Base-by-base conservation (phyloP, 1,284 basidiomycete species). In the Cutaneotrichosporon arboriforme region DNA sequence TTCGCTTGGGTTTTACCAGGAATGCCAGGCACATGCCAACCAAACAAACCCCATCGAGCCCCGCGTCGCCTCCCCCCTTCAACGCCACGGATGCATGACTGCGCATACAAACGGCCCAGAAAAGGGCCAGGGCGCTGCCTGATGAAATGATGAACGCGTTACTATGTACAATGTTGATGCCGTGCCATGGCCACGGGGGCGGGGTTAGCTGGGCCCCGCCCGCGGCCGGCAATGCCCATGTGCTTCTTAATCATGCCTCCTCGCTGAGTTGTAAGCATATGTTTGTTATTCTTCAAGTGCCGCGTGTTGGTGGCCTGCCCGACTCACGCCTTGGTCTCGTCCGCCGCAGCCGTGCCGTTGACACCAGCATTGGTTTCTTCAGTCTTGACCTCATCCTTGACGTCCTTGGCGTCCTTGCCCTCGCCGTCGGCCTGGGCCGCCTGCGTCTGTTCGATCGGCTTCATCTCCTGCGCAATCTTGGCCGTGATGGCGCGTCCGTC, bases 401-500 rank as follows among this genome's bases (percentile, higher is more conserved):
- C 41, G n/a, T 34, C 39, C 31, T n/a, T n/a, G n/a, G n/a, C n/a
- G n/a, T 26, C 26, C 37, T 49, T 37, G 18, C 20, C 22, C 17
- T 40, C 37, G 8, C 14, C 14, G 26, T 10, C 43, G 1, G 31
- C 43, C 37, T 48, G 18, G 46, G 47, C 33, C 38, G 37, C 47
- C 26, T n/a, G 31, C 12, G 46, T 58, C 48, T 54, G 58, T 57
- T 72, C 71, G 22, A 67, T 61, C 4, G 66, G 63, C 62, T 70
- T 71, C 68, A 74, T 69, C 64, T 74, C 71, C 53, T 74, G 70
- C 36, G 90, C 90, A 63, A 93, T 79, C 79, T 91, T 92, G 78
- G 92, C 88, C 53, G 86, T 87, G 68, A 93, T 84, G 61, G 81
- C 72, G 63, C 90, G 80, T 52, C 87, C 88, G 45, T 82, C 84